A percentile compares a stretch with the other conserved stretches of the same genome.
These are phyloP conservation scores for Trichophaea hybrida DNA, from an alignment of 2,329 filamentous ascomycete genomes.

Conservation along the genomic window DNA sequence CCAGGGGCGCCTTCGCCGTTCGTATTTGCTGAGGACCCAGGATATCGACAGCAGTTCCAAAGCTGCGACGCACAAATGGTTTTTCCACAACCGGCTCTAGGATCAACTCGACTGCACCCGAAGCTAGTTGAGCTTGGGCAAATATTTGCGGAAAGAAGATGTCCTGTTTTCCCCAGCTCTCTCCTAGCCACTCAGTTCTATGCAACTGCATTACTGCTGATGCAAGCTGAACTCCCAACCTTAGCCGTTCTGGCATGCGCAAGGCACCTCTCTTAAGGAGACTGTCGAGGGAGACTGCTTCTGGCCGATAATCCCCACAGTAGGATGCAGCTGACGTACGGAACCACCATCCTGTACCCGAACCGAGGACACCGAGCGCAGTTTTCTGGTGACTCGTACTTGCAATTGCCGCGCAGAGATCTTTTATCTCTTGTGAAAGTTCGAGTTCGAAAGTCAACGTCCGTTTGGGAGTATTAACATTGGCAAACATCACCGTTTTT, in stretches of 20 bases:
- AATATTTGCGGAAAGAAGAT: slow-evolving; percentile 8
- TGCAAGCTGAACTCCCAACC: slow-evolving; percentile 16
- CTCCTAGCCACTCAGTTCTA: slow-evolving; percentile 17
- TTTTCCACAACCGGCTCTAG: background rate
- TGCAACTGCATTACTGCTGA: slow-evolving; percentile 20
- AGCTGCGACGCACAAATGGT: background rate
- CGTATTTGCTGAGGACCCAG: background rate
- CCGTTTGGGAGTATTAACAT: background rate
- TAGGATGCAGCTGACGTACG: background rate
- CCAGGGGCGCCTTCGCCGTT: background rate
- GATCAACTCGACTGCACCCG: background rate
- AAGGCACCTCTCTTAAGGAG: background rate
- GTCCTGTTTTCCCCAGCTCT: slow-evolving; percentile 15
- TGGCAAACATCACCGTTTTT: background rate
- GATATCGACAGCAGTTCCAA: background rate
- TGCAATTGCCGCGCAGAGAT: background rate
- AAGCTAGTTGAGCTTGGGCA: background rate
- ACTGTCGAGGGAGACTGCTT: background rate
- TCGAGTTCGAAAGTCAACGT: background rate
- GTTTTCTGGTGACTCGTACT: background rate
- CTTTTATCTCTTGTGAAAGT: background rate
- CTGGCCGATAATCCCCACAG: background rate
- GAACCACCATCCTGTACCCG: background rate
- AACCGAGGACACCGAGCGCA: background rate
- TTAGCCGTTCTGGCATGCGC: slow-evolving; percentile 1